Evolutionary conservation across 106 monocot genomes (phyloP), one percentile per base, ranked within the genome.

Genomic region (Posidonia australis): DNA sequence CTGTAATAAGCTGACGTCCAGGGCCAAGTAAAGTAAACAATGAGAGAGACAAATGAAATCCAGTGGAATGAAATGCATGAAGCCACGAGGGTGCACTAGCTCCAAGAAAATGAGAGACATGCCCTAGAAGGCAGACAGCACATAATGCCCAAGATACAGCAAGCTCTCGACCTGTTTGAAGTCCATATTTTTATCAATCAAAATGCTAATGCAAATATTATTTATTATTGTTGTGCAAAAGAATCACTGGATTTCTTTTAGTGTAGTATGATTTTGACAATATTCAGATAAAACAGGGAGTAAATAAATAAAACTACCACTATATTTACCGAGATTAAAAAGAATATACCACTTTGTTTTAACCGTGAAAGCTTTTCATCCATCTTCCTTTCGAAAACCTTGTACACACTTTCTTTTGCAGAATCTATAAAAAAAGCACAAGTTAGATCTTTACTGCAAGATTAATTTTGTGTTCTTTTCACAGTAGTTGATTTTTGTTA

Each of bases 121-220:
- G 98, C 42, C 98, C 98, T 54, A 91, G 18, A 41, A 98, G 80
- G 74, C 98, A 98, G 21, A 88, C 90, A 55, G 98, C 84, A 80
- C 98, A 98, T 72, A 98, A 81, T 49, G 85, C 85, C 90, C 90
- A 98, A n/a, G 98, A 98, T 28, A 91, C 82, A 65, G 81, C 87
- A 85, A 98, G 98, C 16, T 88, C 90, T 76, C 80, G 76, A 81
- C 98, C 91, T 91, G 71, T 67, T 67, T 2, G 13, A 23, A 29
- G 44, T 36, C 10, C 64, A 64, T 64, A 45, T 9, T 18, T 64
- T 31, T 41, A 57, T 27, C 57, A 63, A 59, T 71, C 51, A 55
- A 64, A 46, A 4, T 54, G 27, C 9, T 11, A 16, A 13, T 26
- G 26, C 28, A 58, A 11, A 28, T 27, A 29, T 46, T 23, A 28